phyloP scores from a whole-genome alignment of 148 eudicot species.

The Tetragonia tetragonoides region DNA sequence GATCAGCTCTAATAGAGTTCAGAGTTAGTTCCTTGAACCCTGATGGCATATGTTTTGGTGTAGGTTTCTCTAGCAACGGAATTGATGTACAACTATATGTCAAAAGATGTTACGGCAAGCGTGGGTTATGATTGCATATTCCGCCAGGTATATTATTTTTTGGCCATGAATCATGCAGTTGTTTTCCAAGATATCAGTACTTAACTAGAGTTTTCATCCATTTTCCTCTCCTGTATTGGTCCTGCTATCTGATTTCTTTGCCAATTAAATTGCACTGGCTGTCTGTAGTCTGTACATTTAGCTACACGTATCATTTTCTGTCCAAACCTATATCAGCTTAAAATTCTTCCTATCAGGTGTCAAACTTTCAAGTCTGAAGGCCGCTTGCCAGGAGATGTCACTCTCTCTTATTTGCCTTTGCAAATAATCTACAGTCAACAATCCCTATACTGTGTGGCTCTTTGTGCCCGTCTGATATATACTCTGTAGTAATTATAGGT shows the following conservation, averaged over 20 bases:
- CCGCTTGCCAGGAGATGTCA: no score
- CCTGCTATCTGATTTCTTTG: neutral
- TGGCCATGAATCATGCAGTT: neutral
- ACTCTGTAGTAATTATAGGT: no score
- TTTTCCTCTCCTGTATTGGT: neutral
- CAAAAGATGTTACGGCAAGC: slow-evolving; percentile 79
- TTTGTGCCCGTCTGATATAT: no score
- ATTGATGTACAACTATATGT: slow-evolving; percentile 78
- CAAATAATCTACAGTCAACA: neutral
- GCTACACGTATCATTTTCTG: neutral
- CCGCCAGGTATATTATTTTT: slow-evolving; percentile 60
- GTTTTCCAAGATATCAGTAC: neutral
- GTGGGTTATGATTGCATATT: slow-evolving; percentile 89
- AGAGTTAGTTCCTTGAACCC: slow-evolving; percentile 12
- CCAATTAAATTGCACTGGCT: neutral
- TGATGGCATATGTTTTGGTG: slow-evolving; percentile 16
- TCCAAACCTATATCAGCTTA: neutral
- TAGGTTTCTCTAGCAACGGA: slow-evolving; percentile 92
- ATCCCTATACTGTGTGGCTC: neutral
- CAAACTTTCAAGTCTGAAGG: neutral
- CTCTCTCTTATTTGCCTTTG: no score
- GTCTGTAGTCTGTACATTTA: neutral
- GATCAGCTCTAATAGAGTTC: neutral
- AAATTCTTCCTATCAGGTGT: neutral
- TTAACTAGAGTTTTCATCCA: neutral